Base-by-base conservation (phyloP, 2,329 filamentous ascomycete species). In the Paramyrothecium roridum region DNA sequence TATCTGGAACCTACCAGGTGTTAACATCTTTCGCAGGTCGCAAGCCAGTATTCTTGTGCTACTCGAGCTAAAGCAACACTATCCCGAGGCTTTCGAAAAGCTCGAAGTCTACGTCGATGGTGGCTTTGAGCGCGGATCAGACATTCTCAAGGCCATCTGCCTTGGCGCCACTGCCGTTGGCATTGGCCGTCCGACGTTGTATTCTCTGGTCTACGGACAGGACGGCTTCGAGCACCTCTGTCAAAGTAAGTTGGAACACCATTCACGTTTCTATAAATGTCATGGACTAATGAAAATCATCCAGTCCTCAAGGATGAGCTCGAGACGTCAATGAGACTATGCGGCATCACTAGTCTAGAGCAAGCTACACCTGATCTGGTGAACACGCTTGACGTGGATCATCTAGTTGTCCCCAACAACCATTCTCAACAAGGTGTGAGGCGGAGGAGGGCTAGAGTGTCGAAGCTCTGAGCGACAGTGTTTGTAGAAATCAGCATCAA, bases 41-140 rank as follows among this genome's bases (percentile, higher is more conserved):
- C 67, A 67, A 30, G 76, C 80, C 1, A 75, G 75, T 0, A 77
- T 83, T 8, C 68, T 83, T 19, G 78, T 79, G 1, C 70, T 83
- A 1, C 65, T 83, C 2, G 80, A 83, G 59, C 73, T 83, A 16
- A 77, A 82, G 16, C 74, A 66, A 37, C 63, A 65, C 13, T 82
- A 75, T 53, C 80, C 80, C 0, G 75, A 80, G 55, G 73, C 79
- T 1, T 79, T 80, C 56, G 70, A 72, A 26, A 70, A 70, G 49
- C 72, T 83, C 61, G 78, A 83, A 56, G 69, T 83, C 1, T 80
- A 79, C 49, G 72, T 83, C 22, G 80, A 83, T 54, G 78, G 80
- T 33, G 81, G 80, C 1, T 77, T 83, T 52, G 73, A 76, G 26
- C 74, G 80, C 3, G 81, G 80, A 0, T 78, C 77, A 0, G 81